Evolutionary conservation across 2,329 filamentous ascomycete species (phyloP).

Genomic region (Bipolaris sorokiniana): DNA sequence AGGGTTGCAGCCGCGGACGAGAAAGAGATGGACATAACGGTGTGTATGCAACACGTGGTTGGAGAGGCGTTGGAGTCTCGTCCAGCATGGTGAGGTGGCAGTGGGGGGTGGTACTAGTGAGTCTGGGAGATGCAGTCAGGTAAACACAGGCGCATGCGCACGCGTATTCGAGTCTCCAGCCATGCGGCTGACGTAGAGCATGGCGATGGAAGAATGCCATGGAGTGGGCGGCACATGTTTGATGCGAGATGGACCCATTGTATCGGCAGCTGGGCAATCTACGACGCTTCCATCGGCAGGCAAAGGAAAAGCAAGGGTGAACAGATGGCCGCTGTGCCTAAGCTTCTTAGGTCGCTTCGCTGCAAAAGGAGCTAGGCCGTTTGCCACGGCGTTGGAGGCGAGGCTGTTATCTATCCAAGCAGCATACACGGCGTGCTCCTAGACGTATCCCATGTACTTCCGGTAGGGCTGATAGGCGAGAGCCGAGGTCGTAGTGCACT

Average conservation of each 20-base stretch:
- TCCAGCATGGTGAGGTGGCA: neutral
- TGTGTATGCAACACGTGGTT: neutral
- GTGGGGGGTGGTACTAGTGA: neutral
- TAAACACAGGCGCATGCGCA: neutral
- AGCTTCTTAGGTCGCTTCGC: neutral
- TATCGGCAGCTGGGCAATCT: constrained; percentile 4
- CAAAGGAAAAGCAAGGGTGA: constrained; percentile 11
- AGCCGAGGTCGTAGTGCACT: constrained; percentile 18
- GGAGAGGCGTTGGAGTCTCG: neutral
- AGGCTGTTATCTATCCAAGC: no score
- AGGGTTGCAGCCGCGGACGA: neutral
- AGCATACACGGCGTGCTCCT: neutral
- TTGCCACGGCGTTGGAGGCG: neutral
- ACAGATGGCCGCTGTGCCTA: neutral
- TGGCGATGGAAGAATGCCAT: neutral
- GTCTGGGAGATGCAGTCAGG: neutral
- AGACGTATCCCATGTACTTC: neutral
- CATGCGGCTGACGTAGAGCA: neutral
- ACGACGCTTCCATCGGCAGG: constrained; percentile 5
- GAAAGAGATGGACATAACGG: neutral
- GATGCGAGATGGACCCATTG: neutral
- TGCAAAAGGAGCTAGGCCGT: neutral
- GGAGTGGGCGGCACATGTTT: neutral
- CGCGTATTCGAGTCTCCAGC: neutral
- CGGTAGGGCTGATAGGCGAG: neutral